phyloP scores from a whole-genome alignment of 2,329 filamentous ascomycete species.

The Xylariaceae sp. region DNA sequence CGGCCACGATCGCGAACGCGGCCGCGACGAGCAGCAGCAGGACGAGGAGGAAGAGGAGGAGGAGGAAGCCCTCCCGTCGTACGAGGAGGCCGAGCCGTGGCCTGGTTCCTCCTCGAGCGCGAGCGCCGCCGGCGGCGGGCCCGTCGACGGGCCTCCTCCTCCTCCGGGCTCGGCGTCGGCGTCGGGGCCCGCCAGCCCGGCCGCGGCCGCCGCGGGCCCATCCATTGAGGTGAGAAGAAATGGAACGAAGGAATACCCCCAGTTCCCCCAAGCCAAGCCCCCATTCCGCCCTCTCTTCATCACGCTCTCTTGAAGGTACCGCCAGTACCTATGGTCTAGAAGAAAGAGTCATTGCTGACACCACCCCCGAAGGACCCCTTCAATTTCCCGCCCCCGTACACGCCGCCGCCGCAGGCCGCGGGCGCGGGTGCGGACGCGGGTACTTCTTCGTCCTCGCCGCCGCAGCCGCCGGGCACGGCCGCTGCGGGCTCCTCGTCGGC shows the following conservation, averaged over 20 bases:
- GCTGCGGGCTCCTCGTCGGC: too few species aligned
- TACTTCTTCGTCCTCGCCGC: constrained; percentile 16
- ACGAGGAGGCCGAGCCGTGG: constrained; percentile 10
- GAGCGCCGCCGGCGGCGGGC: not conserved
- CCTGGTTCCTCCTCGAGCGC: constrained; percentile 1
- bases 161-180: not conserved
- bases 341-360: constrained; percentile 3
- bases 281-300: too few species aligned
- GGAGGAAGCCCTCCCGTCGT: constrained; percentile 12
- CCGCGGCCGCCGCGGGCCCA: not conserved
- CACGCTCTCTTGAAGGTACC: too few species aligned
- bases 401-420: not conserved
- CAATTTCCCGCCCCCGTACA: constrained; percentile 27
- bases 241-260: too few species aligned
- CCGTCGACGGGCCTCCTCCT: not conserved
- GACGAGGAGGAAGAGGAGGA: constrained; percentile 4
- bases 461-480: not conserved
- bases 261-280: too few species aligned
- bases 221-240: too few species aligned
- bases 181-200: not conserved
- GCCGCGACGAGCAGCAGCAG: too few species aligned
- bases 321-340: too few species aligned
- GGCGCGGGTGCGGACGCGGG: constrained; percentile 19
- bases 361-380: constrained; percentile 31
- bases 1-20: too few species aligned